Percentiles rank a stretch among this genome's conserved stretches.
Evolutionary conservation across 2,329 filamentous ascomycete species (phyloP).

Genomic region (Kalmusia sp.): DNA sequence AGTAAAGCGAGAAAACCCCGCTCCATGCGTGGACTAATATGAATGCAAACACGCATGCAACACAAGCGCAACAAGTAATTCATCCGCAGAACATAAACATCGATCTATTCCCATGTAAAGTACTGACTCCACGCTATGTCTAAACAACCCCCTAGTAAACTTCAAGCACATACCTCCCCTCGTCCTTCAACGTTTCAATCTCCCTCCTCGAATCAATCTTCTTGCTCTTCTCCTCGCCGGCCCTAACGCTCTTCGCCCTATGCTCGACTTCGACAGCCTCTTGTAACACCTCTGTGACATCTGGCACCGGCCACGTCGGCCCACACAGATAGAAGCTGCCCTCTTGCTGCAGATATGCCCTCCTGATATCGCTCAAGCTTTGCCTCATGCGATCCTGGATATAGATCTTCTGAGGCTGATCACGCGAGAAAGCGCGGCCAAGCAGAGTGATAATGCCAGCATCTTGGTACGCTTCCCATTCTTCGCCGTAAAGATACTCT

Average conservation of each 20-base stretch:
- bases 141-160: slow-evolving; percentile 76
- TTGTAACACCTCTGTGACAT: slow-evolving; percentile 91
- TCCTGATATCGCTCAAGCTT: slow-evolving; percentile 79
- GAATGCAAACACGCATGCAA: neutral
- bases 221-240: slow-evolving; percentile 60
- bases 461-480: slow-evolving; percentile 98
- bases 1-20: too few relatives aligned
- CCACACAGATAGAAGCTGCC: slow-evolving; percentile 97
- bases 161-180: slow-evolving; percentile 91
- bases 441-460: slow-evolving; percentile 94
- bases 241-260: slow-evolving; percentile 56
- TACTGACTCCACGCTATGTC: slow-evolving; percentile 2
- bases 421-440: slow-evolving; percentile 91
- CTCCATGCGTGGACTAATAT: too few relatives aligned
- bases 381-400: slow-evolving; percentile 98
- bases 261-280: slow-evolving; percentile 86
- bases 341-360: slow-evolving; percentile 85
- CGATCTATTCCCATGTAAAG: slow-evolving; percentile 1
- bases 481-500: slow-evolving; percentile 98
- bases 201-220: slow-evolving; percentile 88
- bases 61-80: neutral
- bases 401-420: slow-evolving; percentile 98
- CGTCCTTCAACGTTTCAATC: slow-evolving; percentile 97
- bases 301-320: slow-evolving; percentile 97
- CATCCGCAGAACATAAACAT: neutral